Conservation (phyloP, 2,329 filamentous ascomycete species). For the Arachnomyces sp. region DNA sequence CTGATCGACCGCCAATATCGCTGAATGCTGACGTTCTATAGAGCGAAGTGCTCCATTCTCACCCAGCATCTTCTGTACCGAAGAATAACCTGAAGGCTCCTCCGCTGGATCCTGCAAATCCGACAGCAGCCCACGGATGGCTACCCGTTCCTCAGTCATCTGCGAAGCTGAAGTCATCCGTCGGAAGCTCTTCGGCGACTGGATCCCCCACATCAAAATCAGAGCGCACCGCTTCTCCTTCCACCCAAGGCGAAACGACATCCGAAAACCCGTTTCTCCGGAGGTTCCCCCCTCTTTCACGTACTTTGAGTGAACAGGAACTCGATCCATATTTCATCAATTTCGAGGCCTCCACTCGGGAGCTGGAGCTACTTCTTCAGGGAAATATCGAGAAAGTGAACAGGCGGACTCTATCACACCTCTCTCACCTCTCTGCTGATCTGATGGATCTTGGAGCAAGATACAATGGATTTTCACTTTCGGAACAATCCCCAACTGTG, state of each 20-base stretch:
- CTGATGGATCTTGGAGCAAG: conserved; percentile 89
- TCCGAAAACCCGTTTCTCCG: conserved; percentile 59
- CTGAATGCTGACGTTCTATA: conserved; percentile 35
- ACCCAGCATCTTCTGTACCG: conserved; percentile 82
- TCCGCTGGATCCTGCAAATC: conserved; percentile 91
- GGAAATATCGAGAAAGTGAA: conserved; percentile 98
- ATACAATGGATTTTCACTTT: conserved; percentile 94
- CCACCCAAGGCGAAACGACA: conserved; percentile 45
- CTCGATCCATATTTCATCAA: conserved; percentile 93
- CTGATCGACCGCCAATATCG: not conserved
- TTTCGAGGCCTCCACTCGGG: conserved; percentile 86
- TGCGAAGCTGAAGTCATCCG: conserved; percentile 65
- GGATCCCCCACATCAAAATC: conserved; percentile 18
- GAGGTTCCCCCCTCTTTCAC: conserved; percentile 73
- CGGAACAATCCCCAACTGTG: conserved; percentile 80
- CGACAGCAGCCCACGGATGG: conserved; percentile 75
- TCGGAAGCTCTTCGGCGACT: conserved; percentile 31
- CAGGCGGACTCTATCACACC: conserved; percentile 74
- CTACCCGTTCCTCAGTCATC: conserved; percentile 79
- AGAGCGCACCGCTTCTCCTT: conserved; percentile 49
- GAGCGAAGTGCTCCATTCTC: conserved; percentile 91
- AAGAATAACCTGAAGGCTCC: conserved; percentile 93
- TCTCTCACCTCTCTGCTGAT: conserved; percentile 76
- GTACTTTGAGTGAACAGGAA: conserved; percentile 75
- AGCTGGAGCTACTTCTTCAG: conserved; percentile 78